Base-by-base conservation (phyloP, 176 grass and related monocot species). In the Eleusine indica region DNA sequence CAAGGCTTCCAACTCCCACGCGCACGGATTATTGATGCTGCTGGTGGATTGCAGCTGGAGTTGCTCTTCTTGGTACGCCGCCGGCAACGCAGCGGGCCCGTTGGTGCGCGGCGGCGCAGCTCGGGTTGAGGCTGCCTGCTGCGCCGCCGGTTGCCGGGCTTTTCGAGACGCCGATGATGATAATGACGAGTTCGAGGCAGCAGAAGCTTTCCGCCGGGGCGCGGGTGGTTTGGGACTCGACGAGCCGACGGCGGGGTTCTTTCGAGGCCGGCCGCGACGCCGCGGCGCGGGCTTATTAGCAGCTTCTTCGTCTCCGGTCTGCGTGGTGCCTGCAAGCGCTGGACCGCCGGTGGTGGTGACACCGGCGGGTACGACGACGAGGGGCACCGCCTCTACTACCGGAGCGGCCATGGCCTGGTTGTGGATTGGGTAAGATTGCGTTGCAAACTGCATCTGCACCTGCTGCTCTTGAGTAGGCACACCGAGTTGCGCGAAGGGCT, bases 261-360 rank as follows among this genome's bases (percentile, higher is more conserved):
- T 79, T 9, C 22, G 37, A 82, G 79, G 79, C 67, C 68, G 51
- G 68, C 79, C 79, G 8, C 79, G 79, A 14, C 21, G 79, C 7
- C 80, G 80, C 21, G 37, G 80, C 32, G 80, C 9, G 38, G 49
- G 65, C 21, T 42, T 42, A 0, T 41, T 17, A 53, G 3, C 8
- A n/a, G 0, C 60, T 4, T 17, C 48, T 4, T 17, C 48, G 35
- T 38, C 29, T 8, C 11, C 49, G 48, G 48, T 51, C 48, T 0
- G 2, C 48, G 47, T 49, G 47, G 10, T 13, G 3, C 4, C 51
- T 53, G 51, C 15, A 53, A 17, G 51, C 51, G 48, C 21, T 16
- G 13, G 8, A 30, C 12, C 25, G 14, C 12, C 25, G 9, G 16
- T 17, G 6, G 5, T 4, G 28, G 40, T 9, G 22, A 32, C 28